Percentiles rank a stretch among this genome's conserved stretches.
These are phyloP conservation scores for Aristolochia fimbriata DNA, from an alignment of 164 flowering plant species.

Conservation along the genomic window DNA sequence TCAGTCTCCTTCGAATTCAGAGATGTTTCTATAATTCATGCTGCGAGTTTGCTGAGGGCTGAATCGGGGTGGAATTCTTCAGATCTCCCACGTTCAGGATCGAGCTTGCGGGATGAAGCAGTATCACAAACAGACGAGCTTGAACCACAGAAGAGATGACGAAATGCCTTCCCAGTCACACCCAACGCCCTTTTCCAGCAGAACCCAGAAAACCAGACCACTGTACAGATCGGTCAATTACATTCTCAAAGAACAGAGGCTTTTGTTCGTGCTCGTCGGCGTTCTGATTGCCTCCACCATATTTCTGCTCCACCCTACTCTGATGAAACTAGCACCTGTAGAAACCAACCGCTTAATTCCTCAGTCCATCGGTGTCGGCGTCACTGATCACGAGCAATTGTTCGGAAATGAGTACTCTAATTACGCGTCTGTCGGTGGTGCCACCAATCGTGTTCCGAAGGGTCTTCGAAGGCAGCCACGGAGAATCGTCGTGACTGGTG, in stretches of 20 bases:
- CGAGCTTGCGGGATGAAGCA: conserved; percentile 42
- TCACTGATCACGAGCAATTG: conserved; percentile 5
- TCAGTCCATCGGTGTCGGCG: conserved; percentile 3
- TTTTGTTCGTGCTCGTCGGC: conserved; percentile 76
- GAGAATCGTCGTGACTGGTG: conserved; percentile 90
- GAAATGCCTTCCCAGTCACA: conserved; percentile 22
- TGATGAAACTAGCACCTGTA: conserved; percentile 28
- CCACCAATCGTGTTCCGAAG: conserved; percentile 45
- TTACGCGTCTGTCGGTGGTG: conserved; percentile 5
- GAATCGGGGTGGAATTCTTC: too few species aligned
- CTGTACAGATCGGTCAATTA: conserved; percentile 71
- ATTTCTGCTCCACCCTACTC: conserved; percentile 68
- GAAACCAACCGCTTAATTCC: conserved; percentile 16
- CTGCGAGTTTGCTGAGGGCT: too few species aligned
- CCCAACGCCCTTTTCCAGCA: conserved; percentile 40
- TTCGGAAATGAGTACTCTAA: not conserved
- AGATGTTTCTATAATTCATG: too few species aligned
- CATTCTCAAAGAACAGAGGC: conserved; percentile 69
- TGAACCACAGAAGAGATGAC: conserved; percentile 41
- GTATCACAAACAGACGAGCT: conserved; percentile 57
- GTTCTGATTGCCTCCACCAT: conserved; percentile 73
- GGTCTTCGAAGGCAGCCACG: conserved; percentile 38
- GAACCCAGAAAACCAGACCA: conserved; percentile 46
- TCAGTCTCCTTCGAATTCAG: too few species aligned
- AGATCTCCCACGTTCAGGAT: not conserved